phyloP scores from a whole-genome alignment of 1,139 yeast genomes.

The Meyerozyma guilliermondii region DNA sequence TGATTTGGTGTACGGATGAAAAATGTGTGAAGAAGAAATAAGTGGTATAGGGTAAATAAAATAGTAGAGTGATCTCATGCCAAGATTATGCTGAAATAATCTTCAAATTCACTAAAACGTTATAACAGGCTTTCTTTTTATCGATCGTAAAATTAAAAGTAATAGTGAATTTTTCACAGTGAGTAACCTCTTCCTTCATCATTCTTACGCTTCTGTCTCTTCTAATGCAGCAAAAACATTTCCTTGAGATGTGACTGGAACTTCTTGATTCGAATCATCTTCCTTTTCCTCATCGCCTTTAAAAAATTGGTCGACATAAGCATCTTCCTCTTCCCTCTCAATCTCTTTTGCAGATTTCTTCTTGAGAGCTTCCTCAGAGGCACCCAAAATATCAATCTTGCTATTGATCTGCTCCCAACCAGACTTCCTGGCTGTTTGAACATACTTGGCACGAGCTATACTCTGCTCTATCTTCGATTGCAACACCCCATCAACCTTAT shows the following conservation, averaged over 20 bases:
- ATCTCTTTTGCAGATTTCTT: neutral
- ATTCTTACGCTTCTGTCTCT: conserved; percentile 47
- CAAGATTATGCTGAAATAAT: too few relatives aligned
- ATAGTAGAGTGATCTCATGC: too few relatives aligned
- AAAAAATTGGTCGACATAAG: conserved; percentile 30
- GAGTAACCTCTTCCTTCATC: too few relatives aligned
- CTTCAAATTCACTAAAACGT: too few relatives aligned
- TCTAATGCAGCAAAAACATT: conserved; percentile 47
- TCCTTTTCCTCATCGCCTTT: conserved; percentile 18
- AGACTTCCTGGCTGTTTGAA: conserved; percentile 58
- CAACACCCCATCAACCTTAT: conserved; percentile 51
- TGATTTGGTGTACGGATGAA: neutral
- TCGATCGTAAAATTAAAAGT: too few relatives aligned
- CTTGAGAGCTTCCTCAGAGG: conserved; percentile 4
- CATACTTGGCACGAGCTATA: conserved; percentile 55
- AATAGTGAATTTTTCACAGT: too few relatives aligned
- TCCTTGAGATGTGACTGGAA: conserved; percentile 9
- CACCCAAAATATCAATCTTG: conserved; percentile 29
- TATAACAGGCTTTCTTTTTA: too few relatives aligned
- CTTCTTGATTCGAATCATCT: conserved; percentile 9
- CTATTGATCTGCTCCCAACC: conserved; percentile 71
- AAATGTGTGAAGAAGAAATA: too few relatives aligned
- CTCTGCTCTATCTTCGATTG: conserved; percentile 61
- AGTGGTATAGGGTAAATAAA: too few relatives aligned
- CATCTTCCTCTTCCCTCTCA: conserved; percentile 24